Conservation (phyloP, 306 rosid species). For the Cicer bijugum region DNA sequence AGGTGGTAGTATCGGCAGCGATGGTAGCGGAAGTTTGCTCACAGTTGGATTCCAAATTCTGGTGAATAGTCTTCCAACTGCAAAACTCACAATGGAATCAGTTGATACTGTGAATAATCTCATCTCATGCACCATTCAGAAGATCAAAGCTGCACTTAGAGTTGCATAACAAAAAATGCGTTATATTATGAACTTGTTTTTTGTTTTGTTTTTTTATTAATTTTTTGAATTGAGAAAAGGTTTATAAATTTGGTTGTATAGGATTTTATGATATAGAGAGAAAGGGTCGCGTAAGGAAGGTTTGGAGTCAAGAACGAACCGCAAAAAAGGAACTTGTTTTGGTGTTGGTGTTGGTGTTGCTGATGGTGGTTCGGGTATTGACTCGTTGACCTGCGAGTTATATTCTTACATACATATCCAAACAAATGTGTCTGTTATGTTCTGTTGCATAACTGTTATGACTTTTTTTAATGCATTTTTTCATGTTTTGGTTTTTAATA, state of each 20-base stretch:
- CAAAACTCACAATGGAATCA: constrained; percentile 77
- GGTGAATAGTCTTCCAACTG: constrained; percentile 69
- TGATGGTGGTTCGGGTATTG: constrained; percentile 96
- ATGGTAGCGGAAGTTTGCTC: constrained; percentile 59
- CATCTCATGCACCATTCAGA: constrained; percentile 78
- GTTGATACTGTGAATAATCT: constrained; percentile 79
- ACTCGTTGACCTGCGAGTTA: constrained; percentile 68
- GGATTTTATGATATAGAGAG: constrained; percentile 29
- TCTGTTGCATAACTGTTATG: no score
- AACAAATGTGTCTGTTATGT: background rate
- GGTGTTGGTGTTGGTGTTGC: background rate
- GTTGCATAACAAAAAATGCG: constrained; percentile 41
- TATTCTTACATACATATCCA: constrained; percentile 36
- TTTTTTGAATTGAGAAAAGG: constrained; percentile 10
- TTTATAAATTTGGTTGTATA: constrained; percentile 40
- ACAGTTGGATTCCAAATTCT: constrained; percentile 89
- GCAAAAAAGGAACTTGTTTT: constrained; percentile 32
- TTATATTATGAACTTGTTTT: constrained; percentile 1
- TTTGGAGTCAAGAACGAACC: constrained; percentile 99
- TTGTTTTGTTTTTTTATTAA: background rate
- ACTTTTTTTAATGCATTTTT: no score
- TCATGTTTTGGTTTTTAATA: no score
- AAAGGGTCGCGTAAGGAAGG: constrained; percentile 51
- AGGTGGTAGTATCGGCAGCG: background rate
- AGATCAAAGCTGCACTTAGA: constrained; percentile 73